These are phyloP conservation scores for Babesia gibsoni DNA, from an alignment of 169 alveolate genomes.

Conservation along the genomic window DNA sequence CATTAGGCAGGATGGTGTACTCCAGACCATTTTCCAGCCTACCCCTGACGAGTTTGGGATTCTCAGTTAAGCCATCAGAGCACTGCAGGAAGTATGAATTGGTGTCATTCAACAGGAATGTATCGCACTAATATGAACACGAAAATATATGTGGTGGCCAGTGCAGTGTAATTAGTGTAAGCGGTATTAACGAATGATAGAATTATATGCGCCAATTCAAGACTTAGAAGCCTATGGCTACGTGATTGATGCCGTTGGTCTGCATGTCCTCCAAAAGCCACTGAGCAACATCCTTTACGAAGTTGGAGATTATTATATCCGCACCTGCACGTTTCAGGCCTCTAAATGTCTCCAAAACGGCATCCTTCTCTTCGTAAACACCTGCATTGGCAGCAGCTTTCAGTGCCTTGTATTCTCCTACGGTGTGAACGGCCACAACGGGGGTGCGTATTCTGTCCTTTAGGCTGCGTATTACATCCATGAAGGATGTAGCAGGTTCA, in stretches of 20 bases:
- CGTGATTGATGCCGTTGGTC: constrained; percentile 64
- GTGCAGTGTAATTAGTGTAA: neutral
- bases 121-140: neutral
- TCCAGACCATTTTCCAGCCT: constrained; percentile 65
- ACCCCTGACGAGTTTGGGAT: constrained; percentile 46
- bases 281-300: constrained; percentile 69
- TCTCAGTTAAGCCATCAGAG: constrained; percentile 10
- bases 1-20: constrained; percentile 66
- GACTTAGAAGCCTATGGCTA: constrained; percentile 53
- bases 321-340: constrained; percentile 87
- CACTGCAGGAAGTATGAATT: constrained; percentile 9
- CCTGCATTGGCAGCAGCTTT: constrained; percentile 61
- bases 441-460: constrained; percentile 58
- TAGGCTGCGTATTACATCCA: constrained; percentile 59
- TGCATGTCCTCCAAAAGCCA: constrained; percentile 70
- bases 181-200: neutral
- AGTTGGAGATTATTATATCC: constrained; percentile 82
- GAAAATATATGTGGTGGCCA: neutral
- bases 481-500: constrained; percentile 66
- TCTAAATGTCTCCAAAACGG: constrained; percentile 78
- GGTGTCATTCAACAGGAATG: neutral
- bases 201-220: neutral
- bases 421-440: constrained; percentile 66
- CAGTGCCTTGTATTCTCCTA: constrained; percentile 71
- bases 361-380: constrained; percentile 72